These are phyloP conservation scores for Meripilus lineatus DNA, from an alignment of 1,284 basidiomycete genomes.

Conservation along the genomic window DNA sequence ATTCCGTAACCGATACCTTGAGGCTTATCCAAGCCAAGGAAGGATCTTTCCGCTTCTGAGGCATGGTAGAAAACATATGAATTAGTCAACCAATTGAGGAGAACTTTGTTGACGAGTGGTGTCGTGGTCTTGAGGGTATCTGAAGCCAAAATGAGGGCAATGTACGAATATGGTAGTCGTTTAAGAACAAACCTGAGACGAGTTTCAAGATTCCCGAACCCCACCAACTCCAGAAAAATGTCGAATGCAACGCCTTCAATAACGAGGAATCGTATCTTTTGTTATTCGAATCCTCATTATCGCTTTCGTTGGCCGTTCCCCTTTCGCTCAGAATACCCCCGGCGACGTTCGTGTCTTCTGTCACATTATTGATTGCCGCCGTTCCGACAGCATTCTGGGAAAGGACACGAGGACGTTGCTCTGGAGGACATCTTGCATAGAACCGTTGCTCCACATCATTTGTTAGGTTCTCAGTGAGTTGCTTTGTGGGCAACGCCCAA, in stretches of 20 bases:
- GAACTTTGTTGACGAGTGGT: conserved; percentile 56
- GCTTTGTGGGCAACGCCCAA: conserved; percentile 41
- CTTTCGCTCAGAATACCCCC: background rate
- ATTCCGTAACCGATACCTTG: conserved; percentile 54
- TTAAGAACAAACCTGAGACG: conserved; percentile 37
- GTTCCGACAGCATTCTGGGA: conserved; percentile 17
- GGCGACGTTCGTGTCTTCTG: background rate
- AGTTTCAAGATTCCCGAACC: conserved; percentile 50
- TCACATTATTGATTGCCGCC: conserved; percentile 18
- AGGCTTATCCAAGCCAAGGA: conserved; percentile 31
- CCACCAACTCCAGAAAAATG: conserved; percentile 55
- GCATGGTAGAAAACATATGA: conserved; percentile 45
- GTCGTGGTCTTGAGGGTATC: conserved; percentile 57
- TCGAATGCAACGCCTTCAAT: conserved; percentile 51
- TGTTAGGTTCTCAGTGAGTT: conserved; percentile 36
- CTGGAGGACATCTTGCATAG: conserved; percentile 43
- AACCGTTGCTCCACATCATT: conserved; percentile 42
- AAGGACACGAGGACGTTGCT: conserved; percentile 36
- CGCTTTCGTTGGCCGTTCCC: background rate
- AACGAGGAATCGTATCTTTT: conserved; percentile 56
- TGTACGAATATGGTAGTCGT: conserved; percentile 1
- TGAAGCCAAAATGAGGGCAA: conserved; percentile 17
- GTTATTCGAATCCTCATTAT: conserved; percentile 13
- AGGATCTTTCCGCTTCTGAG: conserved; percentile 32
- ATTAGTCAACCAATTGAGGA: conserved; percentile 57